Base-by-base conservation (phyloP, 2,329 filamentous ascomycete species). In the Alternaria arbusti region DNA sequence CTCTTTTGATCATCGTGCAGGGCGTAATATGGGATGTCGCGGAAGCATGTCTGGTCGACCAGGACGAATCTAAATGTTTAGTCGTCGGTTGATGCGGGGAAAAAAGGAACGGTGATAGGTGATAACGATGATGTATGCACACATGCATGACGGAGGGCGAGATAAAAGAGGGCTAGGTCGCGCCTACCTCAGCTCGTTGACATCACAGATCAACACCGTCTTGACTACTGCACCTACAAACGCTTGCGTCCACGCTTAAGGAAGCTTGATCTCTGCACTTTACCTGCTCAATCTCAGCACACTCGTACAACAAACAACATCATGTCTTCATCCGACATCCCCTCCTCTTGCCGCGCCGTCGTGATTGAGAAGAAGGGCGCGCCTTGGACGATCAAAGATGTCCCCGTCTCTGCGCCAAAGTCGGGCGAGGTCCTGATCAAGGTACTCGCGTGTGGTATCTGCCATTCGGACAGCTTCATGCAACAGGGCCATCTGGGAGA, bases 361-460 rank as follows among this genome's bases (percentile, higher is more conserved):
- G 83, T 90, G 60, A 81, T 92, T 69, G 84, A 86, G 59, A 82
- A 84, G 61, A 76, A 81, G 25, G 84, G 85, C 60, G 80, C 79
- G 3, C 84, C 87, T 0, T 83, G 91, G 67, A 80, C 80, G 3
- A 81, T 93, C 66, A 85, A 88, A 67, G 86, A 92, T 4, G 73
- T 90, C 5, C 82, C 85, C 17, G 82, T 93, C 44, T 82, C 85
- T 62, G 75, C 82, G 32, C 90, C 90, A 1, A 79, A 83, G 7
- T 75, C 82, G 0, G 85, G 86, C 17, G 83, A 92, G 71, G 81
- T 94, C 3, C 85, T 94, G 25, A 84, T 92, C 77, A 93, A 93
- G 76, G 86, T 92, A 3, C 82, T 89, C 9, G 91, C 91, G 6
- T 92, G 89, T 69, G 91, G 91, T 46, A 86, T 94, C 52, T 94